A percentile compares a stretch with the other conserved stretches of the same genome.
Evolutionary conservation across 768 basidiomycete genomes (phyloP).

Genomic region (Sarcodon sp.): DNA sequence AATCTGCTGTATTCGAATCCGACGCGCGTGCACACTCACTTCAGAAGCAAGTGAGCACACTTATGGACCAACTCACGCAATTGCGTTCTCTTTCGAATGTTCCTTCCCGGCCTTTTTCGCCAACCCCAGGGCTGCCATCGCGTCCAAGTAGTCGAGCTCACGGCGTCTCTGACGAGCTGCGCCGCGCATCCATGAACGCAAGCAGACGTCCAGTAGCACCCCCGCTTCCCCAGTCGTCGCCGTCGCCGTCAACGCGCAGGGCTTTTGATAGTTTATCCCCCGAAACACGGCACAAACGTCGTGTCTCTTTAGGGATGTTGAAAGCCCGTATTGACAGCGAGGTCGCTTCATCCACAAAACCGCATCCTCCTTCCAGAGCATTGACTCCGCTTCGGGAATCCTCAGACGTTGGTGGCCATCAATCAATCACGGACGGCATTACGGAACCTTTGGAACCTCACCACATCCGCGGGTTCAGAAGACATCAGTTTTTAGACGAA

Average conservation of each 20-base stretch:
- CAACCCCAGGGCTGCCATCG: conserved; percentile 23
- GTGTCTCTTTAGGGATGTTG: conserved; percentile 78
- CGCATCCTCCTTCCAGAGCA: conserved; percentile 35
- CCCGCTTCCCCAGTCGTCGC: conserved; percentile 19
- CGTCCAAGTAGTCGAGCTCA: conserved; percentile 31
- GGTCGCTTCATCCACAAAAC: conserved; percentile 27
- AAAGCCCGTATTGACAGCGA: conserved; percentile 87
- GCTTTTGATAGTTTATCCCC: conserved; percentile 61
- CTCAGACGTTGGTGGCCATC: neutral
- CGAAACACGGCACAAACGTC: conserved; percentile 71
- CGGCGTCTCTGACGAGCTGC: conserved; percentile 25
- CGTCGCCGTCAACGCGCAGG: conserved; percentile 29
- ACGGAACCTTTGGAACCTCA: neutral
- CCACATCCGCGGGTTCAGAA: conserved; percentile 10
- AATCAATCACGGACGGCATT: neutral
- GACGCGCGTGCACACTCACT: conserved; percentile 54
- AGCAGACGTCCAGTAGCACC: conserved; percentile 9
- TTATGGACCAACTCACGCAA: conserved; percentile 56
- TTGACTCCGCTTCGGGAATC: conserved; percentile 31
- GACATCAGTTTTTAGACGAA: conserved; percentile 76
- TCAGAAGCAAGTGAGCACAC: conserved; percentile 49
- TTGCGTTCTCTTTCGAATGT: conserved; percentile 28
- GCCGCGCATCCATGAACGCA: conserved; percentile 22
- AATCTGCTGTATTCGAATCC: conserved; percentile 60
- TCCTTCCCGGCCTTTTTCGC: conserved; percentile 31